Conservation (phyloP, 1,284 basidiomycete species). For the Tilletia walkeri region DNA sequence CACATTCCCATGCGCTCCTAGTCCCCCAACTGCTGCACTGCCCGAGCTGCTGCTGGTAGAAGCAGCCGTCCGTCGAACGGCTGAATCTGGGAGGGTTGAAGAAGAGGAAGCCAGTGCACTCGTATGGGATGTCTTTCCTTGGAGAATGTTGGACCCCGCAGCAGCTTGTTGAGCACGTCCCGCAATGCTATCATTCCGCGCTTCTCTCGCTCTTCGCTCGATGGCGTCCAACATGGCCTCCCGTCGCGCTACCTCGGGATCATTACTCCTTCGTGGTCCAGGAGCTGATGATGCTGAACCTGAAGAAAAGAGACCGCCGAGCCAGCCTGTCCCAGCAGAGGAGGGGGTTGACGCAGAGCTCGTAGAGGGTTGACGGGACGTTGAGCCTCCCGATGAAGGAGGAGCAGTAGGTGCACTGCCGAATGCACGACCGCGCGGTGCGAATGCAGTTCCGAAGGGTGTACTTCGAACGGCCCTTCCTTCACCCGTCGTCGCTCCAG, state of each 20-base stretch:
- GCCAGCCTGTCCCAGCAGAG: background rate
- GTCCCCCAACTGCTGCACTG: background rate
- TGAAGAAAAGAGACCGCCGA: background rate
- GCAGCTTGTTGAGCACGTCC: background rate
- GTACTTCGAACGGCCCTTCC: constrained; percentile 32
- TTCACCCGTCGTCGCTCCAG: constrained; percentile 29
- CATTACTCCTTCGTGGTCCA: background rate
- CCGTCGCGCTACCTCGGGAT: background rate
- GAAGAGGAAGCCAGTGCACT: constrained; percentile 5
- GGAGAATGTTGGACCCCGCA: background rate
- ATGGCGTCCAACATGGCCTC: constrained; percentile 15
- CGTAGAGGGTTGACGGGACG: background rate
- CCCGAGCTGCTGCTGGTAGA: background rate
- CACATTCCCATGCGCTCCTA: background rate
- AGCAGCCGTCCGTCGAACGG: constrained; percentile 12
- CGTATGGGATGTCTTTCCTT: background rate
- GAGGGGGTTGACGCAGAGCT: background rate
- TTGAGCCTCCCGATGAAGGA: background rate
- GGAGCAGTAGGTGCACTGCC: constrained; percentile 16
- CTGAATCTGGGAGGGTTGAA: background rate
- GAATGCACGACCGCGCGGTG: constrained; percentile 23
- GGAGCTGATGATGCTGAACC: background rate
- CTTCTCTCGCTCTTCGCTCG: background rate
- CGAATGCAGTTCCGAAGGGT: constrained; percentile 28
- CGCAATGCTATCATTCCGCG: constrained; percentile 4